A percentile compares a stretch with the other conserved stretches of the same genome.
phyloP scores from a whole-genome alignment of 2,329 filamentous ascomycete genomes.

The Hymenotorrendiella dingleyae region DNA sequence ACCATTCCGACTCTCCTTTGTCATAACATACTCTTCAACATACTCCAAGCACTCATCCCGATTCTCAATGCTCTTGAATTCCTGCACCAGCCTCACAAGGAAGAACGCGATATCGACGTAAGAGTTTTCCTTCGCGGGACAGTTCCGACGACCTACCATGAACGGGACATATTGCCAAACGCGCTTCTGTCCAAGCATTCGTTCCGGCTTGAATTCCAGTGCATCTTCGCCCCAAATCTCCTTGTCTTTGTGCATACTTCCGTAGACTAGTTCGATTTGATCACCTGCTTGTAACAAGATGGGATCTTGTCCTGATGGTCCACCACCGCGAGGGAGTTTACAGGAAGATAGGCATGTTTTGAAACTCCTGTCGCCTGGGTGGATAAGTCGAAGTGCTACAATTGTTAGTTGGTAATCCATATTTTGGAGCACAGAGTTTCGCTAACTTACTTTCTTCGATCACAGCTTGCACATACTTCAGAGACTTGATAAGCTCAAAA shows the following conservation, averaged over 20 bases:
- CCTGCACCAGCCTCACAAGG: not conserved
- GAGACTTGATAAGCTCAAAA: conserved; percentile 41
- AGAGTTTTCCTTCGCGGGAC: conserved; percentile 3
- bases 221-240: conserved; percentile 4
- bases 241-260: not conserved
- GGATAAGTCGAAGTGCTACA: not conserved
- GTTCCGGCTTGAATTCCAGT: conserved; percentile 1
- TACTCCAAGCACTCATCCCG: conserved; percentile 1
- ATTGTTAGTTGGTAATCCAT: conserved; percentile 24
- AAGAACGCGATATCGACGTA: conserved; percentile 2
- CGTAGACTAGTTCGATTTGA: not conserved
- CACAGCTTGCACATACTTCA: conserved; percentile 49
- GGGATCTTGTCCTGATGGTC: not conserved
- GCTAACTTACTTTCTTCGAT: conserved; percentile 47
- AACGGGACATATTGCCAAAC: conserved; percentile 6
- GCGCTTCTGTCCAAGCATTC: not conserved
- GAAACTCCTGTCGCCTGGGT: not conserved
- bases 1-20: conserved; percentile 4
- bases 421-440: not conserved
- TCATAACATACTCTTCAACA: conserved; percentile 4
- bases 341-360: not conserved
- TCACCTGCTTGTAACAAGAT: conserved; percentile 2
- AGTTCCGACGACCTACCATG: conserved; percentile 3
- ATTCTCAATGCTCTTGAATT: conserved; percentile 1
- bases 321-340: conserved; percentile 2